Conservation (phyloP, 306 rosid species). For the Prunus armeniaca region DNA sequence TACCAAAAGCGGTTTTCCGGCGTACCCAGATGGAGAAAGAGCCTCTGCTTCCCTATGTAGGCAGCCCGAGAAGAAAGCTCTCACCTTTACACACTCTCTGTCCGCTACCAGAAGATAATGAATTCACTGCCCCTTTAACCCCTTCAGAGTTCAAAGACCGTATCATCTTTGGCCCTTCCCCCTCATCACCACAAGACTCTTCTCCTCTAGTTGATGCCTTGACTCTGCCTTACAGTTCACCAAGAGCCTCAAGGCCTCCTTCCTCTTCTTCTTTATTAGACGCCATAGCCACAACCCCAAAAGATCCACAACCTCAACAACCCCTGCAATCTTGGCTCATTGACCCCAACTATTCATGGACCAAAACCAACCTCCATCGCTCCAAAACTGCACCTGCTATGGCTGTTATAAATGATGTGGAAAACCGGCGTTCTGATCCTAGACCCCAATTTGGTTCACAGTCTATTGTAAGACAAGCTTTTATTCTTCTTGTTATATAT, state of each 20-base stretch:
- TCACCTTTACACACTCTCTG: constrained; percentile 21
- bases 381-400: constrained; percentile 94
- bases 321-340: constrained; percentile 47
- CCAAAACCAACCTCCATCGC: constrained; percentile 65
- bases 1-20: neutral
- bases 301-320: constrained; percentile 28
- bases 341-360: constrained; percentile 60
- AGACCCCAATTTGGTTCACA: constrained; percentile 55
- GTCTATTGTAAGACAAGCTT: constrained; percentile 60
- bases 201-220: constrained; percentile 64
- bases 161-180: constrained; percentile 69
- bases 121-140: constrained; percentile 48
- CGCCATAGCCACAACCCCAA: constrained; percentile 12
- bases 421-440: constrained; percentile 20
- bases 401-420: constrained; percentile 62
- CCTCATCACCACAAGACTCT: constrained; percentile 44
- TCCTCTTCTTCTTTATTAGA: constrained; percentile 42
- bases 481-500: constrained; percentile 61
- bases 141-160: constrained; percentile 75
- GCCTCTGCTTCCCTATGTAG: constrained; percentile 62
- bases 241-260: constrained; percentile 28
- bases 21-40: constrained; percentile 63
- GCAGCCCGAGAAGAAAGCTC: constrained; percentile 48
- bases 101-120: constrained; percentile 68
- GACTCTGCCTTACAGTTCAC: constrained; percentile 45